Conservation (phyloP, 2,329 filamentous ascomycete species). For the Colletotrichum lindemuthianum region DNA sequence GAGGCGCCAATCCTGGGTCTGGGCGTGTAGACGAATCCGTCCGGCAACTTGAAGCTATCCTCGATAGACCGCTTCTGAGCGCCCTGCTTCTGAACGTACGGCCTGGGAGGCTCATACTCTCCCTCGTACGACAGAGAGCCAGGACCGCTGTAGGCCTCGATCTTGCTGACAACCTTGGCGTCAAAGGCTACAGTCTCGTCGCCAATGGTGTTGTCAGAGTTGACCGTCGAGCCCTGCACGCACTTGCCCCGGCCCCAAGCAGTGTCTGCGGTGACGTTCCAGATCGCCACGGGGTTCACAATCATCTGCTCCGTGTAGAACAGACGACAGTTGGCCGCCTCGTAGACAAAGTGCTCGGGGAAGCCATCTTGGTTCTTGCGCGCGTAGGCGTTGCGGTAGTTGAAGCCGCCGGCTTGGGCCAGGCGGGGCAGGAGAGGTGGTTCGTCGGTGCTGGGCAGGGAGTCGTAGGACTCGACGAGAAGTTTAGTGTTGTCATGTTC, state of each 20-base stretch:
- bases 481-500: slow-evolving; percentile 17
- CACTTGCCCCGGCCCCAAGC: slow-evolving; percentile 49
- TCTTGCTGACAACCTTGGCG: slow-evolving; percentile 15
- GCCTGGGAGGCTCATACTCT: slow-evolving; percentile 7
- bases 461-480: not conserved
- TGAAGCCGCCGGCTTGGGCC: slow-evolving; percentile 55
- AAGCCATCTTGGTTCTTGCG: slow-evolving; percentile 38
- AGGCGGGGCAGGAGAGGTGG: slow-evolving; percentile 29
- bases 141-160: slow-evolving; percentile 26
- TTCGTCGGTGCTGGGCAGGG: slow-evolving; percentile 10
- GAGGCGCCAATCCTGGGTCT: slow-evolving; percentile 1
- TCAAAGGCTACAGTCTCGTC: slow-evolving; percentile 11
- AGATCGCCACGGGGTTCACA: slow-evolving; percentile 56
- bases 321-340: slow-evolving; percentile 66
- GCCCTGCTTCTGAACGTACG: slow-evolving; percentile 1
- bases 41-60: not conserved
- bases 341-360: slow-evolving; percentile 67
- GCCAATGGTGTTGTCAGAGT: slow-evolving; percentile 31
- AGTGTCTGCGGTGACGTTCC: slow-evolving; percentile 54
- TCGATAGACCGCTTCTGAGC: slow-evolving; percentile 13
- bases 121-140: slow-evolving; percentile 24
- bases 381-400: slow-evolving; percentile 51
- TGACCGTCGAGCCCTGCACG: slow-evolving; percentile 37
- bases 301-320: slow-evolving; percentile 65
- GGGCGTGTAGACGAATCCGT: slow-evolving; percentile 13